A percentile compares a stretch with the other conserved stretches of the same genome.
Evolutionary conservation across 2,329 filamentous ascomycete genomes (phyloP).

Genomic region (Alternaria longipes): DNA sequence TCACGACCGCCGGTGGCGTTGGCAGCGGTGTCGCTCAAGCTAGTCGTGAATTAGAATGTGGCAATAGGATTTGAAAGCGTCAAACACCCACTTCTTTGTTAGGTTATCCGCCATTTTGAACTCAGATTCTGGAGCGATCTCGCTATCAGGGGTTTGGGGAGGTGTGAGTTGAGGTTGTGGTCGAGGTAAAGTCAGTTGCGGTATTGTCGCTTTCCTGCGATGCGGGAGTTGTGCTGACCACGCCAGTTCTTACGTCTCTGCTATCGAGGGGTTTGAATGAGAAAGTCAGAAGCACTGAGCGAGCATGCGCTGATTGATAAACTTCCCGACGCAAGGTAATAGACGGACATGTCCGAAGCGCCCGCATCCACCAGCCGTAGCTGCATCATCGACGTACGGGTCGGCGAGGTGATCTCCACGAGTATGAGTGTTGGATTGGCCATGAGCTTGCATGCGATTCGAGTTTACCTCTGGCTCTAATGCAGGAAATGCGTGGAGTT

Average conservation of each 20-base stretch:
- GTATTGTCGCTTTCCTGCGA: conserved; percentile 19
- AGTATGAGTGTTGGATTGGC: background rate
- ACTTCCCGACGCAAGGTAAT: background rate
- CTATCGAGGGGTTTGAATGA: background rate
- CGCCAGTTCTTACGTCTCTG: conserved; percentile 20
- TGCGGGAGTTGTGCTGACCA: conserved; percentile 14
- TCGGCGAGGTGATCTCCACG: conserved; percentile 18
- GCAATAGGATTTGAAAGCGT: background rate
- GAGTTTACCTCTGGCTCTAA: conserved; percentile 13
- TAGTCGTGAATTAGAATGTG: background rate
- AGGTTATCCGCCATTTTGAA: background rate
- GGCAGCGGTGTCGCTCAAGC: conserved; percentile 11
- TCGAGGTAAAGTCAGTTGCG: conserved; percentile 5
- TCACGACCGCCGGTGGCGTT: conserved; percentile 21
- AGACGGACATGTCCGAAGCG: conserved; percentile 1
- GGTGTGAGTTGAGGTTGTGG: conserved; percentile 9
- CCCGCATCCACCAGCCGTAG: conserved; percentile 3
- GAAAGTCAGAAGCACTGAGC: background rate
- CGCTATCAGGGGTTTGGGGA: conserved; percentile 1
- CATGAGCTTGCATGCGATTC: conserved; percentile 8
- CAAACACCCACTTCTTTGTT: background rate
- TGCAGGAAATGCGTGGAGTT: conserved; percentile 1
- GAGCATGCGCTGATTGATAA: conserved; percentile 12
- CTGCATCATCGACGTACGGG: conserved; percentile 22
- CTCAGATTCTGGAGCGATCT: background rate